phyloP scores from a whole-genome alignment of 192 early-diverging fungal genomes.

The Backusella mclennaniae region DNA sequence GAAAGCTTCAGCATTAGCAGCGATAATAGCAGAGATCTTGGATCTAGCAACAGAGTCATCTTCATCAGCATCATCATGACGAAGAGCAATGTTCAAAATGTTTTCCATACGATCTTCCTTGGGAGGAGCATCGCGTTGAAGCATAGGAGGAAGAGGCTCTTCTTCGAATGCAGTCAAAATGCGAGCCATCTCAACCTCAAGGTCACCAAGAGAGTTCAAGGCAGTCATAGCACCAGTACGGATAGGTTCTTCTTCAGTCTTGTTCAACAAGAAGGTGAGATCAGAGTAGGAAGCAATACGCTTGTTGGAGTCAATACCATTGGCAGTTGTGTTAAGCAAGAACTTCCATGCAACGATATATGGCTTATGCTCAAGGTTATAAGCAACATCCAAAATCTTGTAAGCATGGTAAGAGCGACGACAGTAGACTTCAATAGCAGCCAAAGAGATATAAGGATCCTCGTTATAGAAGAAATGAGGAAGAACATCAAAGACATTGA shows the following conservation, averaged over 20 bases:
- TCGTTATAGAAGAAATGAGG: constrained; percentile 92
- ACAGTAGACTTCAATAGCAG: constrained; percentile 95
- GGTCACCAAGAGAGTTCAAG: constrained; percentile 63
- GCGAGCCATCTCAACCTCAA: constrained; percentile 61
- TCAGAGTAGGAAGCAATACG: constrained; percentile 80
- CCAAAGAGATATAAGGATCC: constrained; percentile 71
- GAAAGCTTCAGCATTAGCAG: constrained; percentile 56
- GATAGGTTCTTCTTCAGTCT: constrained; percentile 66
- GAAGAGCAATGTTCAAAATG: constrained; percentile 83
- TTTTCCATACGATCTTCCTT: constrained; percentile 59
- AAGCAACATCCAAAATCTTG: constrained; percentile 84
- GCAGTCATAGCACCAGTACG: constrained; percentile 89
- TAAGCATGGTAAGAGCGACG: constrained; percentile 98
- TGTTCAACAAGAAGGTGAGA: constrained; percentile 73
- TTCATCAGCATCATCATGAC: constrained; percentile 61
- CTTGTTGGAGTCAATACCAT: constrained; percentile 49
- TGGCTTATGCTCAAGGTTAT: constrained; percentile 60
- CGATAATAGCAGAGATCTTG: constrained; percentile 64
- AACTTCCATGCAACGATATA: constrained; percentile 80
- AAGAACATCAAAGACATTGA: constrained; percentile 94
- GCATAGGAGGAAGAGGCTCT: constrained; percentile 31
- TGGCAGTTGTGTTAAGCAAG: constrained; percentile 52
- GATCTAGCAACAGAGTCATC: constrained; percentile 65
- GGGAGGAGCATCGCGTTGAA: constrained; percentile 4
- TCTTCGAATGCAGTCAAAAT: constrained; percentile 61